Percentiles rank a stretch among this genome's conserved stretches.
These are phyloP conservation scores for Hamamelis virginiana DNA, from an alignment of 164 flowering plant genomes.

Conservation along the genomic window DNA sequence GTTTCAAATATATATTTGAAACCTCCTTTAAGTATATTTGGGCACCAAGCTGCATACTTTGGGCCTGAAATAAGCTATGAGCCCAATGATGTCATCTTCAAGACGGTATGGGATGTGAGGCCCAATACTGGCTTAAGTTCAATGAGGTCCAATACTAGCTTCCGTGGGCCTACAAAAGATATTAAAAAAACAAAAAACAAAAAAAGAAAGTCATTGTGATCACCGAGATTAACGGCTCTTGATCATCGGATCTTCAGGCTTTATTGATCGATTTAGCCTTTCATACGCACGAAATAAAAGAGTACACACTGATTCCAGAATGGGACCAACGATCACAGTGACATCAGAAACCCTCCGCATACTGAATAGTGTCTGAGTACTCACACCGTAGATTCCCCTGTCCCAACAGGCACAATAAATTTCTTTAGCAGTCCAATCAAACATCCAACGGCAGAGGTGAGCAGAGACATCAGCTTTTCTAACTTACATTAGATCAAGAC, in stretches of 20 bases:
- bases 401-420: background rate
- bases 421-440: background rate
- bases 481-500: slow-evolving; percentile 1
- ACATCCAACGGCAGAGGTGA: background rate
- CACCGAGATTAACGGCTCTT: background rate
- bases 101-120: too few relatives aligned
- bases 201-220: too few relatives aligned
- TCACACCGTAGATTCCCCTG: slow-evolving; percentile 5
- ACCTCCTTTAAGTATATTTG: too few relatives aligned
- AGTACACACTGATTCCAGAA: too few relatives aligned
- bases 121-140: too few relatives aligned
- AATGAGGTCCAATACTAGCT: background rate
- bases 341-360: background rate
- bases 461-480: background rate
- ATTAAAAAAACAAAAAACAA: background rate
- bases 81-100: too few relatives aligned
- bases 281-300: background rate
- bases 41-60: too few relatives aligned
- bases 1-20: too few relatives aligned
- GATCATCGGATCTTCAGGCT: background rate
- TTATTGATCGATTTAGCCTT: background rate
- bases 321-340: too few relatives aligned
- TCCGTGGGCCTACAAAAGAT: background rate
- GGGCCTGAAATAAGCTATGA: too few relatives aligned
- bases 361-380: background rate